These are phyloP conservation scores for Strobilomyces echinocephalus DNA, from an alignment of 768 basidiomycete genomes.

Conservation along the genomic window DNA sequence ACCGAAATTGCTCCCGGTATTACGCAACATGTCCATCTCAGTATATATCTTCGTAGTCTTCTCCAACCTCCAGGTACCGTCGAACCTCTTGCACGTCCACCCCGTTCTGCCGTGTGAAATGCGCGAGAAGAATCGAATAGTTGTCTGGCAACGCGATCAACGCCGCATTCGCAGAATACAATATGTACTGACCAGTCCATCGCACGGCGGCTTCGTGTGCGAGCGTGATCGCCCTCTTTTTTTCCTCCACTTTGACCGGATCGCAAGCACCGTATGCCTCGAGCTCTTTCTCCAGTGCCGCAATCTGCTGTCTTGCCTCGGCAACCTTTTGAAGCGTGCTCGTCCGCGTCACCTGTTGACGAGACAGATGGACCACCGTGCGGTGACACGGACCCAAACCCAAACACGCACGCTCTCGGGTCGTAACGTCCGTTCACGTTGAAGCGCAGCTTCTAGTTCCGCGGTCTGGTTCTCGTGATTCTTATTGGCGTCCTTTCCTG, in stretches of 20 bases:
- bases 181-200: constrained; percentile 72
- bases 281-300: constrained; percentile 60
- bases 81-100: constrained; percentile 61
- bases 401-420: constrained; percentile 48
- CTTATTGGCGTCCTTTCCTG: constrained; percentile 44
- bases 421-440: constrained; percentile 48
- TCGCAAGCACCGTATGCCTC: constrained; percentile 79
- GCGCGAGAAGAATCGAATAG: constrained; percentile 56
- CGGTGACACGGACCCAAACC: background rate
- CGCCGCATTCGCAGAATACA: background rate
- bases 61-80: constrained; percentile 58
- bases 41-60: constrained; percentile 74
- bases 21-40: constrained; percentile 21
- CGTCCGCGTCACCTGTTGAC: constrained; percentile 51
- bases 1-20: constrained; percentile 15
- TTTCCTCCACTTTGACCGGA: constrained; percentile 75
- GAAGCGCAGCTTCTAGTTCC: constrained; percentile 46
- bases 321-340: constrained; percentile 48
- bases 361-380: background rate
- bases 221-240: constrained; percentile 62
- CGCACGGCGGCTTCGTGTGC: constrained; percentile 80
- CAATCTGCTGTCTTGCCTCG: constrained; percentile 45
- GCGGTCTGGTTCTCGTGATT: constrained; percentile 42
- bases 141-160: constrained; percentile 47
- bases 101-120: constrained; percentile 62